A percentile compares a stretch with the other conserved stretches of the same genome.
Evolutionary conservation across 345 rosid species (phyloP).

Genomic region (Camelina laxa): DNA sequence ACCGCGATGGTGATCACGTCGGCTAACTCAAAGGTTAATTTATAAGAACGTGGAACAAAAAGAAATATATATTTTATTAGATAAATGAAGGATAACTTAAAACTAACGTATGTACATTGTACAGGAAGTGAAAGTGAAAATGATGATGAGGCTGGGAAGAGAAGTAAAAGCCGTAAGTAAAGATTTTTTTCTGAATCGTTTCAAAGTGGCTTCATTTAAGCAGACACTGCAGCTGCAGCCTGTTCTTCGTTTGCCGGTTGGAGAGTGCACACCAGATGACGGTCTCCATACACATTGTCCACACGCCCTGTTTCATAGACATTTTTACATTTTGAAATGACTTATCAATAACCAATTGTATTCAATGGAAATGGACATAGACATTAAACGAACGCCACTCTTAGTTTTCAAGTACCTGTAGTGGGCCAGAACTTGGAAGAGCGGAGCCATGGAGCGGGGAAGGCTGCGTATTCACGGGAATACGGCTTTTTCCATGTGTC

Average conservation of each 20-base stretch:
- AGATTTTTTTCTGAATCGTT: not conserved
- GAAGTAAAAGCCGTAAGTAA: conserved; percentile 12
- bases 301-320: conserved; percentile 8
- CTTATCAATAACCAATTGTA: not conserved
- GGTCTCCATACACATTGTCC: conserved; percentile 25
- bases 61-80: conserved; percentile 6
- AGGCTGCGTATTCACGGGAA: conserved; percentile 89
- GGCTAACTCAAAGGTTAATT: not conserved
- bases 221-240: conserved; percentile 24
- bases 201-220: not conserved
- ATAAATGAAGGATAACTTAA: conserved; percentile 7
- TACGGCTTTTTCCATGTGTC: conserved; percentile 93
- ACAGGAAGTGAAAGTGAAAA: not conserved
- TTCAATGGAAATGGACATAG: too few species aligned
- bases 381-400: not conserved
- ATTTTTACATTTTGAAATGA: not conserved
- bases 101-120: conserved; percentile 33
- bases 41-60: conserved; percentile 2
- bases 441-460: conserved; percentile 97
- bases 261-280: conserved; percentile 13
- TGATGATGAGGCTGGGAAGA: not conserved
- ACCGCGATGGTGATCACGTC: not conserved
- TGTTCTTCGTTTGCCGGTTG: conserved; percentile 15
- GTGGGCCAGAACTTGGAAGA: conserved; percentile 91
- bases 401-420: conserved; percentile 55